These are phyloP conservation scores for Amniculicola lignicola DNA, from an alignment of 495 filamentous ascomycete genomes.

Conservation along the genomic window DNA sequence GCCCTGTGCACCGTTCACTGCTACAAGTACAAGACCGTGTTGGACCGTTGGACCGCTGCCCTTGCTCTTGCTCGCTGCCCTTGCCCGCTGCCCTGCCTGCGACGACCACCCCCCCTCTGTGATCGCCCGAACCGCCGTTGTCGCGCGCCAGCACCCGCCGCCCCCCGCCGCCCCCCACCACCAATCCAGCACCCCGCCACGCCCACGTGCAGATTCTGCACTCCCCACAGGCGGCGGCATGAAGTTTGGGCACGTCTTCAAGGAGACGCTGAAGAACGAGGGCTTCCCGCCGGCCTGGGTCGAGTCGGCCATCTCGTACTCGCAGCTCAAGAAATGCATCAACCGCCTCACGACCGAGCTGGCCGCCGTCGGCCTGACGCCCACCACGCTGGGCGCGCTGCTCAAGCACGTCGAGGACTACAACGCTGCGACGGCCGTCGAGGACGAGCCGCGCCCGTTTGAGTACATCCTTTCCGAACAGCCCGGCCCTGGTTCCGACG, in stretches of 20 bases:
- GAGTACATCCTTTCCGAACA: constrained; percentile 31
- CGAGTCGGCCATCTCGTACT: constrained; percentile 66
- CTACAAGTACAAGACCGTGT: no score
- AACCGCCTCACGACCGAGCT: constrained; percentile 64
- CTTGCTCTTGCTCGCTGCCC: no score
- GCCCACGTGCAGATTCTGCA: constrained; percentile 28
- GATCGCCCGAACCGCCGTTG: no score
- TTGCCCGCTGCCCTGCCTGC: no score
- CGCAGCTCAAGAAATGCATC: constrained; percentile 72
- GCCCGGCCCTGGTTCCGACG: not conserved
- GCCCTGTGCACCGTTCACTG: no score
- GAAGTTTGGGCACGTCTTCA: constrained; percentile 74
- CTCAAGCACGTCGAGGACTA: constrained; percentile 35
- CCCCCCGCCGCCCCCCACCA: no score
- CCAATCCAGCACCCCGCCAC: constrained; percentile 7
- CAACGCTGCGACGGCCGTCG: constrained; percentile 13
- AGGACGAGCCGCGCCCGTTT: constrained; percentile 22
- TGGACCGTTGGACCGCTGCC: no score
- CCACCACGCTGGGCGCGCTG: constrained; percentile 56
- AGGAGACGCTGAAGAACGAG: constrained; percentile 55
- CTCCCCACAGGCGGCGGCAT: constrained; percentile 42
- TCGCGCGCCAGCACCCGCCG: no score
- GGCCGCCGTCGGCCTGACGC: constrained; percentile 56
- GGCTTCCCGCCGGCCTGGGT: constrained; percentile 63
- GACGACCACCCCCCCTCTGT: no score